A percentile compares a stretch with the other conserved stretches of the same genome.
These are phyloP conservation scores for Taphrina pruni DNA, from an alignment of 1,139 yeast species.

Conservation along the genomic window DNA sequence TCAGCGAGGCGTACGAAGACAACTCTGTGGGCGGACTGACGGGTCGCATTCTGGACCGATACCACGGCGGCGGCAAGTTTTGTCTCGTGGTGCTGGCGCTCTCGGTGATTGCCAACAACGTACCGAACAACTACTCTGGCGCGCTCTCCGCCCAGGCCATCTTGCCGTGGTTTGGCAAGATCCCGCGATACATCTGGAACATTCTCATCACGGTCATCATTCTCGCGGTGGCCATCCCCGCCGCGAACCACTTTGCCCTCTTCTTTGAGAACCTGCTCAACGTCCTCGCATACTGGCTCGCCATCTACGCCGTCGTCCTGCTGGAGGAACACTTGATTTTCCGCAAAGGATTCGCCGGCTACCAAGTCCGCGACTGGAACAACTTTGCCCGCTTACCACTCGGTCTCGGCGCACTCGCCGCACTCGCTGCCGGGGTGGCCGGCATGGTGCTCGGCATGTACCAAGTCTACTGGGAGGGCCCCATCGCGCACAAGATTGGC, in stretches of 20 bases:
- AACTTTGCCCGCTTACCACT: slow-evolving; percentile 66
- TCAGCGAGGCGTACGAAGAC: slow-evolving; percentile 61
- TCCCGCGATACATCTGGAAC: slow-evolving; percentile 87
- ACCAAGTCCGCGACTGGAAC: slow-evolving; percentile 67
- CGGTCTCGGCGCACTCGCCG: slow-evolving; percentile 77
- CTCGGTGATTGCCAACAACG: slow-evolving; percentile 85
- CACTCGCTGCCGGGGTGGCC: slow-evolving; percentile 80
- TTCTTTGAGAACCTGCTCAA: slow-evolving; percentile 89
- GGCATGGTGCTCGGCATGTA: slow-evolving; percentile 87
- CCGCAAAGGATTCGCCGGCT: slow-evolving; percentile 66
- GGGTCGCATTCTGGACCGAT: slow-evolving; percentile 72
- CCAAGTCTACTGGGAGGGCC: slow-evolving; percentile 83
- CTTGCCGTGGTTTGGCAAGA: slow-evolving; percentile 70
- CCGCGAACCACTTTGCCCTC: slow-evolving; percentile 69
- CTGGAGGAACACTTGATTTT: slow-evolving; percentile 80
- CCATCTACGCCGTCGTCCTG: slow-evolving; percentile 76
- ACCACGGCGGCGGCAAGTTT: slow-evolving; percentile 88
- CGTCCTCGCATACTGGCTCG: slow-evolving; percentile 86
- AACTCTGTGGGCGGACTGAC: slow-evolving; percentile 81
- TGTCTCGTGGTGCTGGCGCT: slow-evolving; percentile 81
- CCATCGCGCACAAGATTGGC: slow-evolving; percentile 67
- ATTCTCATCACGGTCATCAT: slow-evolving; percentile 73
- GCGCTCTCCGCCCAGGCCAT: slow-evolving; percentile 83
- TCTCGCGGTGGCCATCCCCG: slow-evolving; percentile 87
- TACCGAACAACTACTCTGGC: slow-evolving; percentile 91